Evolutionary conservation across 331 rosid species (phyloP).

Genomic region (Pyrus hybrid): DNA sequence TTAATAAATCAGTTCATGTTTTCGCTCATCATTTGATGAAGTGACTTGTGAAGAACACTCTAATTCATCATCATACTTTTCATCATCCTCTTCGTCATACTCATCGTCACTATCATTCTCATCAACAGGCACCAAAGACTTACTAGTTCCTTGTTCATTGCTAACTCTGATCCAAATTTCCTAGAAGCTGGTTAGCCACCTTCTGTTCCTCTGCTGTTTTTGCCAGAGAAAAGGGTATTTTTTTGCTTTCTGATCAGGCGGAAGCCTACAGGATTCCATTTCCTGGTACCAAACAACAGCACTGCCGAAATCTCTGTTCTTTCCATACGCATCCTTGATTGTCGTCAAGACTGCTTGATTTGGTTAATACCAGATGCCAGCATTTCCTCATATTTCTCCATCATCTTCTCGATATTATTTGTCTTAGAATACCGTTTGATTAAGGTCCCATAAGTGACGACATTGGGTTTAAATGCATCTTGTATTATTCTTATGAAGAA

Average conservation of each 20-base stretch:
- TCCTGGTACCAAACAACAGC: conserved; percentile 87
- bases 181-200: conserved; percentile 47
- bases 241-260: conserved; percentile 82
- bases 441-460: conserved; percentile 70
- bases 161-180: conserved; percentile 20
- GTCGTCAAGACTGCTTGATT: conserved; percentile 66
- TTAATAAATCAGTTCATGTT: conserved; percentile 1
- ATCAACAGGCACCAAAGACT: conserved; percentile 15
- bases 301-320: conserved; percentile 55
- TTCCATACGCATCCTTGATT: conserved; percentile 86
- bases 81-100: conserved; percentile 4
- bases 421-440: conserved; percentile 74
- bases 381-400: conserved; percentile 72
- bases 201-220: conserved; percentile 45
- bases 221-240: conserved; percentile 70
- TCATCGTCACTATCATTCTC: conserved; percentile 27
- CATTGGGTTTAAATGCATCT: conserved; percentile 73
- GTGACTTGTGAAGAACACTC: conserved; percentile 18
- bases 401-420: conserved; percentile 53
- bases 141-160: conserved; percentile 18
- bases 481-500: too few relatives aligned
- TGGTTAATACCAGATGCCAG: conserved; percentile 41
- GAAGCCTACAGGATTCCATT: conserved; percentile 56
- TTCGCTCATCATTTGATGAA: conserved; percentile 21
- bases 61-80: conserved; percentile 17